Evolutionary conservation across 495 filamentous ascomycete species (phyloP), one percentile per base, ranked within the genome.

Genomic region (Penicillium argentinense): DNA sequence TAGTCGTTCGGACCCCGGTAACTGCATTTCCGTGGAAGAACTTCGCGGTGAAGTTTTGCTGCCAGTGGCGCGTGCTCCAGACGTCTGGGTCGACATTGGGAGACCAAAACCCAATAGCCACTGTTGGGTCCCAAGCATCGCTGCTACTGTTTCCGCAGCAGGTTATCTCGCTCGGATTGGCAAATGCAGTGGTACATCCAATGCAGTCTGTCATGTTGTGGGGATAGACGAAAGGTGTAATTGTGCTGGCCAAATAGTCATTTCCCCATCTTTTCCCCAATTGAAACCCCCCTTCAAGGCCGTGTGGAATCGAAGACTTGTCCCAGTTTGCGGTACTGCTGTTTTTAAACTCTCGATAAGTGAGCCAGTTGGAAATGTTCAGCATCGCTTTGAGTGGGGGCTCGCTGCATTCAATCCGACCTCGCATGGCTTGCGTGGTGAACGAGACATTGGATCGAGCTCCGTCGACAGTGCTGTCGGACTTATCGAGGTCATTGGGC

Each of bases 111-210:
- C 63, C 63, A 41, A 67, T 28, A 0, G 46, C 54, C 9, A 60
- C 53, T n/a, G 27, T 37, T 3, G 40, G 37, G 0, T 55, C 18
- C 12, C 39, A 17, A 3, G 33, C 11, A 12, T 22, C 44, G 36
- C 49, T 56, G 14, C 53, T 67, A 7, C 49, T 49, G 43, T 69
- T 69, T 4, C 48, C 47, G 39, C 66, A 72, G 29, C 68, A 69
- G 19, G 40, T 30, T 2, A 72, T 32, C 11, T 47, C 22, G 8
- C 38, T 41, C 14, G 52, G 46, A 13, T 57, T 56, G 16, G 44
- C 50, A 18, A 64, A 67, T 1, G 62, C 51, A 13, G 54, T 45
- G 2, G 60, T 63, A 16, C 56, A 62, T 0, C 39, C 39, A 5
- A 23, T 30, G 16, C 57, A 60, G 14, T 32, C 22, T 4, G 44